Base-by-base conservation (phyloP, 1,284 basidiomycete species). In the Moesziomyces parantarcticus region DNA sequence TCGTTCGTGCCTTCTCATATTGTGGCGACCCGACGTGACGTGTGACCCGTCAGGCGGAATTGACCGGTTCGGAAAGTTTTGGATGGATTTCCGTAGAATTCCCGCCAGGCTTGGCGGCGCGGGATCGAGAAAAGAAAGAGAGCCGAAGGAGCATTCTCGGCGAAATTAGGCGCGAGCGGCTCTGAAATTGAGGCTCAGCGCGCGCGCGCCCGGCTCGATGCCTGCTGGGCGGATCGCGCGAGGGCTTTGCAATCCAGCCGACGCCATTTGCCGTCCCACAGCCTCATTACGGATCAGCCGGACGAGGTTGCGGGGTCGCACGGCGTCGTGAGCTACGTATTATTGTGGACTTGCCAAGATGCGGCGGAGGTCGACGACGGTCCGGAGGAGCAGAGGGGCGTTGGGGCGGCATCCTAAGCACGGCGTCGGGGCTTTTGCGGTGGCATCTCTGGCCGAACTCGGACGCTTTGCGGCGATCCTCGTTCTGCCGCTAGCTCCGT, bases 31-130 rank as follows among this genome's bases (percentile, higher is more conserved):
- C 11, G 16, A 18, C 6, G 25, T 47, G 45, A 16, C 23, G 26
- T 18, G 5, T 47, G 45, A 16, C 23, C 16, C 11, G 5, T 52
- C 36, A 10, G 23, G 20, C 26, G 10, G 26, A 65, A 65, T 58
- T 59, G 49, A 56, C 63, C 63, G 57, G n/a, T 45, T 60, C 63
- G 57, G 57, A 55, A 56, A 65, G 52, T 58, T 65, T 58, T 51
- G 25, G 21, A 3, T 16, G 36, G 14, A 18, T 18, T 16, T n/a
- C 36, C 18, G 36, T 39, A 16, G 36, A 39, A 18, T 18, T 18
- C 11, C n/a, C 20, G 26, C 32, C 21, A 20, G 8, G 42, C 13
- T 14, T 22, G 21, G 21, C 42, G 20, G 42, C 6, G 6, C 13
- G 18, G 42, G n/a, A 32, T 32, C 2, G 42, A 43, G 42, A 22